Evolutionary conservation across 148 eudicot species (phyloP), one percentile per base, ranked within the genome.

Genomic region (Rhododendron griersonianum): DNA sequence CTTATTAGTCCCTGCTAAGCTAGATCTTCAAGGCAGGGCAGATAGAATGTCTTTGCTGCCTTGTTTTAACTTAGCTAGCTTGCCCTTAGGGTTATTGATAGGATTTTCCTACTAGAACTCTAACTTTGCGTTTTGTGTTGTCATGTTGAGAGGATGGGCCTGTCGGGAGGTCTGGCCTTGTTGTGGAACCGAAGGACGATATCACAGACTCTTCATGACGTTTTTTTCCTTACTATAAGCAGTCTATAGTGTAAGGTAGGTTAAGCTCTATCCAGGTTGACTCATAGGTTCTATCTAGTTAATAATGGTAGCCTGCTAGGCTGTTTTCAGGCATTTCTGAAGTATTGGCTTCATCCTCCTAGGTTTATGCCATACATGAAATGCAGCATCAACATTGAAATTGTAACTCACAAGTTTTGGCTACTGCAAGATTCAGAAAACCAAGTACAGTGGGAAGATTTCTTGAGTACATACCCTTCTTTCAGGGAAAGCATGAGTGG

Each of bases 401-500:
- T 63, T 63, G 13, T 63, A n/a, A 8, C n/a, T 63, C 76, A 71
- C 15, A 71, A 71, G 41, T 71, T 71, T 30, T 73, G 78, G 37
- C 33, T 69, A 28, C 19, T 13, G 35, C 75, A 28, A 30, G 39
- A 69, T 28, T 25, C 18, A 28, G 37, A 25, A 65, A 69, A 11
- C 4, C 47, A 25, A 44, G 55, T 7, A 45, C 5, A 48, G 23
- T 53, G 19, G 21, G n/a, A 73, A 55, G 25, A 44, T 15, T 45
- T 53, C 75, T 55, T 9, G 61, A 89, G 11, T n/a, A 63, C 93
- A 44, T 95, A 96, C 99, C 99, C 98, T 92, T 89, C 91, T 84
- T 93, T 92, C 81, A 95, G 80, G 19, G 95, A 86, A 50, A 97
- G 96, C 92, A 91, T 91, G 89, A 97, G 96, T 53, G 94, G 89